Conservation (phyloP, 495 filamentous ascomycete species). For the Xylaria venustula region DNA sequence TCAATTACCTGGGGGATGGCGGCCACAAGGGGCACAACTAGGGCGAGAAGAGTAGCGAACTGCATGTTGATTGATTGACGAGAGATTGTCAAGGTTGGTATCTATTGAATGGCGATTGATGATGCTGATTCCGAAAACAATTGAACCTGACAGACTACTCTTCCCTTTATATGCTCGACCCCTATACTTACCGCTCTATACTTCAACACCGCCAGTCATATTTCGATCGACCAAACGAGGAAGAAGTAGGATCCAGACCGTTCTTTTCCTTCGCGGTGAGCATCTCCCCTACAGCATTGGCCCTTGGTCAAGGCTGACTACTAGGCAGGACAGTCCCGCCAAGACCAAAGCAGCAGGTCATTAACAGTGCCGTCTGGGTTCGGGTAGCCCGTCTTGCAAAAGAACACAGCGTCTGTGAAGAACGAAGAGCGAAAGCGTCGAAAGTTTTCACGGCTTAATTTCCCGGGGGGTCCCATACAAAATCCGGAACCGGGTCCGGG, state of each 20-base stretch:
- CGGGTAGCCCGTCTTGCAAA: too few relatives aligned
- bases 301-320: too few relatives aligned
- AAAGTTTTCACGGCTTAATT: background rate
- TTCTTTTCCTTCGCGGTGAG: too few relatives aligned
- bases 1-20: background rate
- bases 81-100: background rate
- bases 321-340: too few relatives aligned
- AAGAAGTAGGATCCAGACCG: too few relatives aligned
- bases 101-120: too few relatives aligned
- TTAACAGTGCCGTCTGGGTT: too few relatives aligned
- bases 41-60: constrained; percentile 6
- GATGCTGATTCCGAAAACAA: background rate
- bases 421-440: too few relatives aligned
- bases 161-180: background rate
- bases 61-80: constrained; percentile 9
- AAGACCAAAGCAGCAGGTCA: too few relatives aligned
- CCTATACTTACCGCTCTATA: background rate
- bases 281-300: too few relatives aligned
- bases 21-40: constrained; percentile 4
- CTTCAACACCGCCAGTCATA: background rate
- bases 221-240: background rate
- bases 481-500: too few relatives aligned
- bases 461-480: background rate
- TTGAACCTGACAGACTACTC: background rate
- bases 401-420: too few relatives aligned